A percentile compares a stretch with the other conserved stretches of the same genome.
Conservation (phyloP, 495 filamentous ascomycete genomes). For the Penicillium lividum region DNA sequence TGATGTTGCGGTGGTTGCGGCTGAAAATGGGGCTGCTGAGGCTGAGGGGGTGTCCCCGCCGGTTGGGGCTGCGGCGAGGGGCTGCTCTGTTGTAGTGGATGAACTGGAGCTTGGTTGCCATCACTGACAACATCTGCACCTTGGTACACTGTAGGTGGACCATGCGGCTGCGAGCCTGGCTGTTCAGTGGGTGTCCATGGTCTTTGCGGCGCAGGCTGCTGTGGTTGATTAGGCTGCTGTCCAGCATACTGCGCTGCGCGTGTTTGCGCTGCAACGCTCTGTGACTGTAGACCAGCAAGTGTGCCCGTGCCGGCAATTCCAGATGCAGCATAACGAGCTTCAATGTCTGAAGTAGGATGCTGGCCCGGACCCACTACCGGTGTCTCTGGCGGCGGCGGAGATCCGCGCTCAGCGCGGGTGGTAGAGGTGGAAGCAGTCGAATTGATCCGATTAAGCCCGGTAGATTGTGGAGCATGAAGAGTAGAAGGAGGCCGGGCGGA, state of each 20-base stretch:
- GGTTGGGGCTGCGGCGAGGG: constrained; percentile 17
- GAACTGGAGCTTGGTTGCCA: constrained; percentile 30
- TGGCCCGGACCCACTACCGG: constrained; percentile 75
- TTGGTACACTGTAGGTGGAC: constrained; percentile 91
- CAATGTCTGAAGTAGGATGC: constrained; percentile 74
- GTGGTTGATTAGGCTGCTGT: constrained; percentile 45
- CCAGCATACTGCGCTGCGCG: constrained; percentile 71
- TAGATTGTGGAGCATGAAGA: constrained; percentile 44
- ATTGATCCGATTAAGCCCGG: constrained; percentile 72
- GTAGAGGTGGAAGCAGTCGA: constrained; percentile 92
- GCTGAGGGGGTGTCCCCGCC: constrained; percentile 22
- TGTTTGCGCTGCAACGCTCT: constrained; percentile 79
- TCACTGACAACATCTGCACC: constrained; percentile 62
- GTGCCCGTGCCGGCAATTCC: constrained; percentile 85
- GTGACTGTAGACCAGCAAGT: constrained; percentile 74
- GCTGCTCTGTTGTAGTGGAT: constrained; percentile 26
- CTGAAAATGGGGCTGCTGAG: constrained; percentile 11
- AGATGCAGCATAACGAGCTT: constrained; percentile 84
- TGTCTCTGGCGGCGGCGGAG: constrained; percentile 93
- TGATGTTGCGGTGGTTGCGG: constrained; percentile 26
- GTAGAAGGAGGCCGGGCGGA: constrained; percentile 33
- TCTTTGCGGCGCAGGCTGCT: constrained; percentile 55
- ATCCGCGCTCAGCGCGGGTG: constrained; percentile 86
- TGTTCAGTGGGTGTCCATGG: constrained; percentile 97
- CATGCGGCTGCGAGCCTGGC: constrained; percentile 85